Percentiles rank a stretch among this genome's conserved stretches.
phyloP scores from a whole-genome alignment of 495 filamentous ascomycete species.

The Talaromyces stipitatus region DNA sequence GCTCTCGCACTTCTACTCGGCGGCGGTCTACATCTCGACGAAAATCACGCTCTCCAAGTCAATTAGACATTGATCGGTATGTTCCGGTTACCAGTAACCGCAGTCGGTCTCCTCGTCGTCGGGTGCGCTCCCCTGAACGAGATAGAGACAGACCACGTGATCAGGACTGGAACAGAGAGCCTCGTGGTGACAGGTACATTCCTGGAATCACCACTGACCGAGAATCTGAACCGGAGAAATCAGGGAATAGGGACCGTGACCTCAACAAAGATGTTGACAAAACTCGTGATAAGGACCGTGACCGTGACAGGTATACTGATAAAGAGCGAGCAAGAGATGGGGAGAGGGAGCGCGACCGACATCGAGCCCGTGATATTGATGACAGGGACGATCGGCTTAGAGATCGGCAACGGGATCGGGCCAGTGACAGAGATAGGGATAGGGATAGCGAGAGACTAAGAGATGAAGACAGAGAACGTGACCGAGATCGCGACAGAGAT shows the following conservation, averaged over 20 bases:
- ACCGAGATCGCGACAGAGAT: constrained; percentile 22
- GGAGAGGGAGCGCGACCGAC: constrained; percentile 9
- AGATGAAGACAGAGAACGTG: constrained; percentile 23
- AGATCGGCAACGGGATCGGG: no score
- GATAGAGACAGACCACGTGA: constrained; percentile 7
- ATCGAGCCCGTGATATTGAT: constrained; percentile 10
- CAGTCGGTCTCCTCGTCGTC: constrained; percentile 37
- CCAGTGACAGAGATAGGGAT: constrained; percentile 12
- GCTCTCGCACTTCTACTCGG: constrained; percentile 12
- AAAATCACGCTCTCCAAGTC: constrained; percentile 24
- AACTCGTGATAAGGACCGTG: constrained; percentile 9
- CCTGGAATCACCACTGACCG: constrained; percentile 17
- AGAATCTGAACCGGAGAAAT: constrained; percentile 4
- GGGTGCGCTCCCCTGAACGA: constrained; percentile 26
- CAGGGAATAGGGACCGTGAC: constrained; percentile 16
- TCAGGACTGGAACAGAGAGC: constrained; percentile 7
- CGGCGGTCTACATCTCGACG: constrained; percentile 13
- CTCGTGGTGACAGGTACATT: constrained; percentile 6
- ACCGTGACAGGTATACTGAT: no score
- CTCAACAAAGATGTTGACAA: constrained; percentile 5
- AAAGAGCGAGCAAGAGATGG: constrained; percentile 11
- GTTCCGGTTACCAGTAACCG: constrained; percentile 37
- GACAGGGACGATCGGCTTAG: constrained; percentile 11
- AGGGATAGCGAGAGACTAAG: constrained; percentile 20
- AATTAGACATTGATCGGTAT: constrained; percentile 44